Evolutionary conservation across 139 green algal species (phyloP).

Genomic region (Marvania coccoides): DNA sequence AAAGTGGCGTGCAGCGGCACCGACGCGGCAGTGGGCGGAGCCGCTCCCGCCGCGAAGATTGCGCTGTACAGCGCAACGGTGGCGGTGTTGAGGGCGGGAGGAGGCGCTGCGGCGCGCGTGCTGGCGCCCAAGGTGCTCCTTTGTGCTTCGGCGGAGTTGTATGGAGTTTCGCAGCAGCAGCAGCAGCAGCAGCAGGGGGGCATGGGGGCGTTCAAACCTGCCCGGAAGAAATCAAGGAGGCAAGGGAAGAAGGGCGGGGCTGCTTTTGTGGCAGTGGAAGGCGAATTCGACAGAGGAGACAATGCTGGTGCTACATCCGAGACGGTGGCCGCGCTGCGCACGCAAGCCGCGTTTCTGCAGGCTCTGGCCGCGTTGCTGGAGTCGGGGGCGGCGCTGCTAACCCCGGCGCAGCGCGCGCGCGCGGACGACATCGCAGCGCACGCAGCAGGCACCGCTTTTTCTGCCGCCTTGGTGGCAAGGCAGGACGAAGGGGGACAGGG

Average conservation of each 20-base stretch:
- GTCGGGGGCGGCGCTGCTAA: conserved; percentile 15
- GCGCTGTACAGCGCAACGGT: conserved; percentile 24
- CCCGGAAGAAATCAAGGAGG: conserved; percentile 18
- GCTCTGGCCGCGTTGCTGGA: conserved; percentile 14
- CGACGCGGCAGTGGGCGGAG: not conserved
- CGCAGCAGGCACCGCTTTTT: conserved; percentile 15
- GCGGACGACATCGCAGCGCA: conserved; percentile 43
- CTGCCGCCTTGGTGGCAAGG: conserved; percentile 7
- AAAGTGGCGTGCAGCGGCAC: not conserved
- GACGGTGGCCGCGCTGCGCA: not conserved
- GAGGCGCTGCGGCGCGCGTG: conserved; percentile 13
- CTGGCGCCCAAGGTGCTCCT: conserved; percentile 19
- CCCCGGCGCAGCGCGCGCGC: conserved; percentile 17
- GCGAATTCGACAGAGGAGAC: not conserved
- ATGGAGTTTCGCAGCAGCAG: conserved; percentile 16
- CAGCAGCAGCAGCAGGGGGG: not conserved
- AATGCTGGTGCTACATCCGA: not conserved
- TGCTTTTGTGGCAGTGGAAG: not conserved
- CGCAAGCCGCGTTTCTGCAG: conserved; percentile 13
- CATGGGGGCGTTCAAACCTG: not conserved
- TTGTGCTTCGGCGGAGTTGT: conserved; percentile 30
- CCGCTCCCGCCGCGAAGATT: not conserved
- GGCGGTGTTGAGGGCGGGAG: conserved; percentile 17
- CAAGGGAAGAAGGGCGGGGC: conserved; percentile 13
- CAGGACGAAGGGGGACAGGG: not conserved